Conservation (phyloP, 179 eudicot species). For the Spergularia azorica region DNA sequence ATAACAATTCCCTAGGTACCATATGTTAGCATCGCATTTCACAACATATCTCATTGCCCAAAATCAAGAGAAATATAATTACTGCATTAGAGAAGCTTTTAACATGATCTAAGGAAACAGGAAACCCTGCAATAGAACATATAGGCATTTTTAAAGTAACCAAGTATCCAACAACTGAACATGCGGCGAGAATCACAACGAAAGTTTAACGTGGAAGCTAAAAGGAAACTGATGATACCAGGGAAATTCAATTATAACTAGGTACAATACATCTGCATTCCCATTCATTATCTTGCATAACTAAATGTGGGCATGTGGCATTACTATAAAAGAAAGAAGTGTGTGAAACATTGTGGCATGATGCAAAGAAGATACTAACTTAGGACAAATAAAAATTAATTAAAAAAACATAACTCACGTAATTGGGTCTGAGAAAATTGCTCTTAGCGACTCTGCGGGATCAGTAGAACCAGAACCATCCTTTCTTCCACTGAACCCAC, state of each 20-base stretch:
- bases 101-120: not conserved
- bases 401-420: conserved; percentile 47
- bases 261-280: not conserved
- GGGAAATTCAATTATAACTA: not conserved
- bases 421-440: conserved; percentile 70
- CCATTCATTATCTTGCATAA: not conserved
- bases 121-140: not conserved
- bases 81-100: not conserved
- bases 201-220: not conserved
- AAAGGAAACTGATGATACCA: not conserved
- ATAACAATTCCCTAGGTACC: too few relatives aligned
- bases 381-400: too few relatives aligned
- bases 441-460: conserved; percentile 64
- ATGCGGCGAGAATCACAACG: not conserved
- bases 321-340: not conserved
- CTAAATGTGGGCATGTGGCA: not conserved
- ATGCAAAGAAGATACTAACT: not conserved
- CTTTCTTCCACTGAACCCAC: conserved; percentile 68
- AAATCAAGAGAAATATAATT: not conserved
- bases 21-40: too few relatives aligned
- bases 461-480: conserved; percentile 45
- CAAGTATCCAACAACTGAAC: too few relatives aligned
- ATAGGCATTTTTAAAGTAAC: too few relatives aligned
- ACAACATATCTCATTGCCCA: too few relatives aligned
- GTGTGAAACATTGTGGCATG: not conserved